Evolutionary conservation across 129 eudicot species (phyloP).

Genomic region (Scalesia atractyloides): DNA sequence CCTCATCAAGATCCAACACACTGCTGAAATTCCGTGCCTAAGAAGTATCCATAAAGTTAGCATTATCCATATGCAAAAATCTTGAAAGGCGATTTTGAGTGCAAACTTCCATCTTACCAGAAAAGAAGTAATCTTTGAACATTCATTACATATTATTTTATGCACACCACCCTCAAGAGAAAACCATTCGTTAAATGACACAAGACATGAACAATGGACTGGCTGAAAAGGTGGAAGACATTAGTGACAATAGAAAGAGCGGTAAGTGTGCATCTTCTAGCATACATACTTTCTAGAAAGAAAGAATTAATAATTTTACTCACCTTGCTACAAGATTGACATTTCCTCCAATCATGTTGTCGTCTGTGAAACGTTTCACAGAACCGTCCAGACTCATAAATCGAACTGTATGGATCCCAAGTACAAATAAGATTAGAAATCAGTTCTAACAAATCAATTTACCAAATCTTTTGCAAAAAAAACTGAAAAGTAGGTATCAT

Average conservation of each 20-base stretch:
- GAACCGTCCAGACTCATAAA: conserved; percentile 49
- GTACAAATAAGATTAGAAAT: neutral
- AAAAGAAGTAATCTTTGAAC: conserved; percentile 44
- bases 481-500: neutral
- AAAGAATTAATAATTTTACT: conserved; percentile 19
- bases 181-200: conserved; percentile 44
- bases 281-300: neutral
- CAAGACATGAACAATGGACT: conserved; percentile 57
- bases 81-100: neutral
- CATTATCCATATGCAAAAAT: neutral
- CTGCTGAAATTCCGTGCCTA: conserved; percentile 49
- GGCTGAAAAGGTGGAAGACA: conserved; percentile 40
- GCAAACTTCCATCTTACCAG: conserved; percentile 39
- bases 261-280: neutral
- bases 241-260: neutral
- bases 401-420: conserved; percentile 37
- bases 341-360: conserved; percentile 57
- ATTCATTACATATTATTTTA: conserved; percentile 51
- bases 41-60: conserved; percentile 3
- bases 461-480: neutral
- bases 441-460: neutral
- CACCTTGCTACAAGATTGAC: conserved; percentile 62
- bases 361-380: conserved; percentile 54
- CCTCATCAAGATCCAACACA: conserved; percentile 35
- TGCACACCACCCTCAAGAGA: conserved; percentile 37